Evolutionary conservation across 208 protist species (phyloP).

Genomic region (Trypanosoma caninum): DNA sequence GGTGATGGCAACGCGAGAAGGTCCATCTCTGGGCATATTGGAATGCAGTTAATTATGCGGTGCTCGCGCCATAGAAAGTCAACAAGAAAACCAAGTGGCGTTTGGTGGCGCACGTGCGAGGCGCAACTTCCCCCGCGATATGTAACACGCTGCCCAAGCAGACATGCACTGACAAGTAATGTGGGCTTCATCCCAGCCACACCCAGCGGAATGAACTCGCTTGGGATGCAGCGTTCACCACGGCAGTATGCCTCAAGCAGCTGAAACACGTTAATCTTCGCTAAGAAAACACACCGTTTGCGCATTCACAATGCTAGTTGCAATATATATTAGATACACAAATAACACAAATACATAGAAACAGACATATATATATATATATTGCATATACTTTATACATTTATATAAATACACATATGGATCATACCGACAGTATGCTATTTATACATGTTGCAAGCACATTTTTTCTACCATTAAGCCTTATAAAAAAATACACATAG

Average conservation of each 20-base stretch:
- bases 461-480: too few relatives aligned
- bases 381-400: too few relatives aligned
- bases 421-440: too few relatives aligned
- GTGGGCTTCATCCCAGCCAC: conserved; percentile 10
- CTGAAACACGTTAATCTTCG: conserved; percentile 7
- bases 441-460: too few relatives aligned
- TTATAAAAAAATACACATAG: too few relatives aligned
- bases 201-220: neutral
- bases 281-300: neutral
- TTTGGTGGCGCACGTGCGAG: neutral
- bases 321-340: too few relatives aligned
- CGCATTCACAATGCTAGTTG: conserved; percentile 1
- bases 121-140: conserved; percentile 35
- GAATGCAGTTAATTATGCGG: conserved; percentile 38
- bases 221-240: neutral
- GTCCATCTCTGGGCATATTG: conserved; percentile 78
- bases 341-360: too few relatives aligned
- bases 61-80: conserved; percentile 37
- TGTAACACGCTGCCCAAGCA: conserved; percentile 51
- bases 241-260: conserved; percentile 21
- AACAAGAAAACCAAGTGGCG: conserved; percentile 38
- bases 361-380: too few relatives aligned
- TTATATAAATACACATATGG: too few relatives aligned
- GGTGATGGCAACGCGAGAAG: conserved; percentile 55
- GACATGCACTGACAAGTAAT: conserved; percentile 69